Percentiles rank a stretch among this genome's conserved stretches.
These are phyloP conservation scores for Talaromyces nanjingensis DNA, from an alignment of 495 filamentous ascomycete genomes.

Conservation along the genomic window DNA sequence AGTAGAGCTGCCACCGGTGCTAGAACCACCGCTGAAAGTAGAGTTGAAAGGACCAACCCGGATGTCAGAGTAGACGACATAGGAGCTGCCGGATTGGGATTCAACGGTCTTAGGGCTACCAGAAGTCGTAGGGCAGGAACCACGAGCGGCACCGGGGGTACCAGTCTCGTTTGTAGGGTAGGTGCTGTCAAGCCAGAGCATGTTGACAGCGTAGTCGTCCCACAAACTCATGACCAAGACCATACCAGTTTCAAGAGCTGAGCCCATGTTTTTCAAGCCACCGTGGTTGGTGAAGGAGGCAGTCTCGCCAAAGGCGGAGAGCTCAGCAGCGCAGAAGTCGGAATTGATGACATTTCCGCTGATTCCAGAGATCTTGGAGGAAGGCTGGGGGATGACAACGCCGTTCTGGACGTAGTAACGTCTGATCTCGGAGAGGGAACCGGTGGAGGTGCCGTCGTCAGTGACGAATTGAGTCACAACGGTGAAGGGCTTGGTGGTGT, in stretches of 20 bases:
- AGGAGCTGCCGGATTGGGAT: constrained; percentile 42
- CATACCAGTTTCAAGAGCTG: constrained; percentile 51
- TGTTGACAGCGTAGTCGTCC: constrained; percentile 71
- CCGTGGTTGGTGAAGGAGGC: constrained; percentile 53
- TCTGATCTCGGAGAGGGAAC: constrained; percentile 54
- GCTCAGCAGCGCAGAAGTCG: constrained; percentile 54
- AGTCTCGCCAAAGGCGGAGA: constrained; percentile 53
- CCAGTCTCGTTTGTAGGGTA: constrained; percentile 54
- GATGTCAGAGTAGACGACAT: constrained; percentile 63
- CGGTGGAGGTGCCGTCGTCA: constrained; percentile 43
- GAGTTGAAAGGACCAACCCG: constrained; percentile 60
- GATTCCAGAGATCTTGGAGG: constrained; percentile 44
- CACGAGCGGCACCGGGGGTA: constrained; percentile 60
- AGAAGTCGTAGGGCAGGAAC: constrained; percentile 55
- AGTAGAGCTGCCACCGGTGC: neutral
- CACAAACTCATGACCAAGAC: constrained; percentile 74
- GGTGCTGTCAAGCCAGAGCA: constrained; percentile 79
- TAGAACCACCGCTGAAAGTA: constrained; percentile 36
- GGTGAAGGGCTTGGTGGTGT: constrained; percentile 57
- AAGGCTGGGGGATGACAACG: constrained; percentile 52
- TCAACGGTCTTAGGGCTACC: constrained; percentile 57
- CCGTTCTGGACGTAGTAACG: constrained; percentile 69
- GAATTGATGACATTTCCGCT: constrained; percentile 52
- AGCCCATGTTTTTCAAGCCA: constrained; percentile 51
- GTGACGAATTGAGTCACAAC: constrained; percentile 69